Evolutionary conservation across 306 rosid species (phyloP), one percentile per base, ranked within the genome.

Genomic region (Cicer judaicum): DNA sequence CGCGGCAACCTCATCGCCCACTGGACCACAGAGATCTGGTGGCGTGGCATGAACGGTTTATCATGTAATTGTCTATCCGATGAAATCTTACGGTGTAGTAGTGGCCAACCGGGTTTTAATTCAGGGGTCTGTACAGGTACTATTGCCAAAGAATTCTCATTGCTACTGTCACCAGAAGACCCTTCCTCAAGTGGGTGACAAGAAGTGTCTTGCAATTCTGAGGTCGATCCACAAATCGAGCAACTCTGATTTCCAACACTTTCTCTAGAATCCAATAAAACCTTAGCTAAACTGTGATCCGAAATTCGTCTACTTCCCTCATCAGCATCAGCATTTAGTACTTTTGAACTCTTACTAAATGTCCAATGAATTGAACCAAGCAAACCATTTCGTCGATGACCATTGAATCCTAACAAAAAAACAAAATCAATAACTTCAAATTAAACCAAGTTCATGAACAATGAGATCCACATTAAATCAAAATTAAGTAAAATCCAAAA

Each of bases 1-100:
- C 76, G 67, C 8, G 98, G 98, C 70, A 94, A 76, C 79, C 83
- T 89, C 97, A 94, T 86, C 80, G 98, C 97, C 98, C 98, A 94
- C 85, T 91, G 95, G 69, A 92, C 99, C 65, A 90, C 96, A 7
- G 99, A 89, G 82, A 86, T 84, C 81, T 81, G 78, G 81, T 54
- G 47, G 47, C 36, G 70, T 29, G 36, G 36, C 38, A 62, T 68
- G 84, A 48, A 19, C 11, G 85, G 70, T 76, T 76, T 68, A 8
- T 74, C 81, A 0, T 74, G 70, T 79, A 68, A 70, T 63, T 34
- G 82, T 18, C 34, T 73, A 2, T 76, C 87, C 1, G 88, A 64
- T 75, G 74, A 49, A 66, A 72, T 65, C 7, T 85, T 72, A 14
- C 80, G 77, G 44, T 84, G 91, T 46, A 92, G 98, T 54, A 95